Percentiles rank a stretch among this genome's conserved stretches.
phyloP scores from a whole-genome alignment of 2,329 filamentous ascomycete genomes.

The Alternaria alternata region DNA sequence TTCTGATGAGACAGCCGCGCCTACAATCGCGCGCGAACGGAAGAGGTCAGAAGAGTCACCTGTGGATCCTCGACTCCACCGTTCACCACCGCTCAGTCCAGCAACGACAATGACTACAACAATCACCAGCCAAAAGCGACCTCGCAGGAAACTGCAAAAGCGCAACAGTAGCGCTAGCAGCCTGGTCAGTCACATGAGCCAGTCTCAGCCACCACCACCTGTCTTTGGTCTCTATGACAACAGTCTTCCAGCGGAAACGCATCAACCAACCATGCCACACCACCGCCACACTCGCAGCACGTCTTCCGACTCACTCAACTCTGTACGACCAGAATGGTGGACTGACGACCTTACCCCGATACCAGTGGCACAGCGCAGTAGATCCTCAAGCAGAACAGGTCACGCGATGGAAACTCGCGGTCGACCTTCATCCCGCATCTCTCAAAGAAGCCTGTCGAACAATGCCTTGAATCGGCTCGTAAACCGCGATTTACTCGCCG shows the following conservation, averaged over 20 bases:
- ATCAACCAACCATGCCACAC: not conserved
- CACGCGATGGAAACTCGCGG: not conserved
- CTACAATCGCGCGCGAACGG: not conserved
- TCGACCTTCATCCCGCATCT: not conserved
- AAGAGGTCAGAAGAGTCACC: slow-evolving; percentile 17
- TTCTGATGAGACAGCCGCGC: not conserved
- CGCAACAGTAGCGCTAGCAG: slow-evolving; percentile 15
- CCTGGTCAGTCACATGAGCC: slow-evolving; percentile 2
- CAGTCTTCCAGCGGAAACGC: not conserved
- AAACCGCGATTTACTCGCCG: not conserved
- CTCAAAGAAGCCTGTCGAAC: not conserved
- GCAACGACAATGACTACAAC: slow-evolving; percentile 20
- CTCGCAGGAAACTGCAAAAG: slow-evolving; percentile 14
- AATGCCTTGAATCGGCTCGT: slow-evolving; percentile 8
- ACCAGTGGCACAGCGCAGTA: slow-evolving; percentile 1
- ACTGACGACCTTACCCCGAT: slow-evolving; percentile 6
- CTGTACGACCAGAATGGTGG: slow-evolving; percentile 14
- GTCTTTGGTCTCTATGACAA: not conserved
- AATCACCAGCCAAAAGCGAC: not conserved
- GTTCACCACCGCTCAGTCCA: slow-evolving; percentile 3
- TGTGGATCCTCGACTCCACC: slow-evolving; percentile 15
- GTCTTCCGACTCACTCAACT: not conserved
- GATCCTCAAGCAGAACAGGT: slow-evolving; percentile 1
- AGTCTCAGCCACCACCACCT: not conserved
- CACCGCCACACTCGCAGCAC: slow-evolving; percentile 11